phyloP scores from a whole-genome alignment of 495 filamentous ascomycete genomes.

The Hypoxylon trugodes region DNA sequence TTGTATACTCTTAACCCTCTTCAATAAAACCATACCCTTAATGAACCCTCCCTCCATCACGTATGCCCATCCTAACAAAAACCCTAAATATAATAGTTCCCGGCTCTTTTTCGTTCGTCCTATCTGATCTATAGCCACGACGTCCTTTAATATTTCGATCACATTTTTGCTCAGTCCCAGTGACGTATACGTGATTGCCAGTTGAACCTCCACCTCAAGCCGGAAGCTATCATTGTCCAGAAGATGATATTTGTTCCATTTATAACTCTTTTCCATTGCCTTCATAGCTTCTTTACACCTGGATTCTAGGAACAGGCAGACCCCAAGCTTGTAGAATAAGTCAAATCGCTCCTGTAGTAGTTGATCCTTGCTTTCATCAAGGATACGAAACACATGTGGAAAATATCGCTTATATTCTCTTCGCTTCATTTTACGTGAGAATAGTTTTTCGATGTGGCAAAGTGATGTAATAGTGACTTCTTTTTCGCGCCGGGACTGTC shows the following conservation, averaged over 20 bases:
- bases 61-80: no score
- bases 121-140: constrained; percentile 20
- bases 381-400: constrained; percentile 41
- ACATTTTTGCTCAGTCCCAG: constrained; percentile 1
- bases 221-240: neutral
- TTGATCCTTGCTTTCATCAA: constrained; percentile 17
- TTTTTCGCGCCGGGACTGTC: neutral
- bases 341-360: constrained; percentile 21
- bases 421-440: constrained; percentile 12
- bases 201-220: neutral
- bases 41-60: no score
- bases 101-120: no score
- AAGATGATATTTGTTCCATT: constrained; percentile 29
- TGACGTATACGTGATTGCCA: neutral
- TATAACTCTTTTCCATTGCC: constrained; percentile 29
- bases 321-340: constrained; percentile 23
- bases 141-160: constrained; percentile 30
- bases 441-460: constrained; percentile 30
- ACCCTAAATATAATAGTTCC: no score
- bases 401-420: constrained; percentile 40
- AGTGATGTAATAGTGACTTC: neutral
- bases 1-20: no score
- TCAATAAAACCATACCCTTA: no score
- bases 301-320: constrained; percentile 30
- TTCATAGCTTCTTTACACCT: constrained; percentile 46